These are phyloP conservation scores for Artemisia tridentata DNA, from an alignment of 129 eudicot genomes.

Conservation along the genomic window DNA sequence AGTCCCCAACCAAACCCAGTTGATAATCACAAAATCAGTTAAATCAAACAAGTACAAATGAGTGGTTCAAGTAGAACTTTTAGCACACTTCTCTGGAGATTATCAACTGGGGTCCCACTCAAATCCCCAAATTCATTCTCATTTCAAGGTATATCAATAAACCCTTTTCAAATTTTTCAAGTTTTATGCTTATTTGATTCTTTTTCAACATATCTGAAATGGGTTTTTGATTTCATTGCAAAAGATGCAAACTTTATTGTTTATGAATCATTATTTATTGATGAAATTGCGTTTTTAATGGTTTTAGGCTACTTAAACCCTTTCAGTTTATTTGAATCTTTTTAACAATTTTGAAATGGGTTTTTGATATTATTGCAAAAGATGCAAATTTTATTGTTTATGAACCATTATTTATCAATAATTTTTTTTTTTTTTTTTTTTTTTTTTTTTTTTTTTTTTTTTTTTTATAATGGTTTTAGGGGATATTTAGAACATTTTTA, in stretches of 20 bases:
- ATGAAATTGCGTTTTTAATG: too few relatives aligned
- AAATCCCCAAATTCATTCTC: slow-evolving; percentile 38
- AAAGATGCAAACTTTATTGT: too few relatives aligned
- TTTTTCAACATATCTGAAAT: not conserved
- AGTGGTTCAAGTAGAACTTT: slow-evolving; percentile 45
- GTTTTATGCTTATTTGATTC: not conserved
- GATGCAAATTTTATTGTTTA: too few relatives aligned
- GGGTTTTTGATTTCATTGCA: not conserved
- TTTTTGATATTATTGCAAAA: not conserved
- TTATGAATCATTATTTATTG: too few relatives aligned
- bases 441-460: too few relatives aligned
- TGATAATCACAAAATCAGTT: slow-evolving; percentile 12
- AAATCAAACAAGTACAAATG: slow-evolving; percentile 27
- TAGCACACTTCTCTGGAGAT: slow-evolving; percentile 44
- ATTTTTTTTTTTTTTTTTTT: too few relatives aligned
- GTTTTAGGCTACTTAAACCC: not conserved
- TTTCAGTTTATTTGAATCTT: not conserved
- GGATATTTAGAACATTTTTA: slow-evolving; percentile 8
- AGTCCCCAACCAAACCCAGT: slow-evolving; percentile 14
- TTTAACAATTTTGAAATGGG: not conserved
- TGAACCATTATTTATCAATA: too few relatives aligned
- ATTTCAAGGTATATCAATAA: slow-evolving; percentile 34
- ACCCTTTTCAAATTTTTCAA: not conserved
- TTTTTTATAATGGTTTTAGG: too few relatives aligned
- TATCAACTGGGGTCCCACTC: slow-evolving; percentile 46